Percentiles rank a stretch among this genome's conserved stretches.
These are phyloP conservation scores for Glycine latifolia DNA, from an alignment of 306 rosid genomes.

Conservation along the genomic window DNA sequence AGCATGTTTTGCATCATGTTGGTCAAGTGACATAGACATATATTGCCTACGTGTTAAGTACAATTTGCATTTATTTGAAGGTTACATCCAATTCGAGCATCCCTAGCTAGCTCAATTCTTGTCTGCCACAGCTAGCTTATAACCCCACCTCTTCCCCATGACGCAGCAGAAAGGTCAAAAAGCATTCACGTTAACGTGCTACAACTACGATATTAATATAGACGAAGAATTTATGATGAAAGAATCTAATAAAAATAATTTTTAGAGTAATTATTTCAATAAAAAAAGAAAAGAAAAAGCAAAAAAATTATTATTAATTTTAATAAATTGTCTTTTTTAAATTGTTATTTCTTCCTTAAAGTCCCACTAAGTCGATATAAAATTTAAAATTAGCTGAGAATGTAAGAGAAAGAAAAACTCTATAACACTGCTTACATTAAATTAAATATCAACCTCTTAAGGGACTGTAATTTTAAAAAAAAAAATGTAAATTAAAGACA, in stretches of 20 bases:
- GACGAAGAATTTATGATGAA: background rate
- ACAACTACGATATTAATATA: background rate
- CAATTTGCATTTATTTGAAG: conserved; percentile 24
- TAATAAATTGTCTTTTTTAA: background rate
- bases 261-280: background rate
- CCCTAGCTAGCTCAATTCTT: conserved; percentile 7
- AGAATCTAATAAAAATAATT: background rate
- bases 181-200: conserved; percentile 1
- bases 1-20: conserved; percentile 9
- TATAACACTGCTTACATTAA: too few relatives aligned
- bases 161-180: conserved; percentile 12
- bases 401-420: background rate
- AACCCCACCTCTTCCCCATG: conserved; percentile 30
- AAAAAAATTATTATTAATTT: too few relatives aligned
- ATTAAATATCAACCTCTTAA: too few relatives aligned
- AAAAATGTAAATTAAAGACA: background rate
- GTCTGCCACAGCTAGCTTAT: conserved; percentile 28
- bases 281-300: background rate
- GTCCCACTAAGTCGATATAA: background rate
- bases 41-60: conserved; percentile 25
- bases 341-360: too few relatives aligned
- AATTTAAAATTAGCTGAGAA: background rate
- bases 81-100: conserved; percentile 24
- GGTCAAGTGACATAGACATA: conserved; percentile 14
- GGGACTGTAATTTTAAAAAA: background rate